These are phyloP conservation scores for Solanum piurae DNA, from an alignment of 257 asterid genomes.

Conservation along the genomic window DNA sequence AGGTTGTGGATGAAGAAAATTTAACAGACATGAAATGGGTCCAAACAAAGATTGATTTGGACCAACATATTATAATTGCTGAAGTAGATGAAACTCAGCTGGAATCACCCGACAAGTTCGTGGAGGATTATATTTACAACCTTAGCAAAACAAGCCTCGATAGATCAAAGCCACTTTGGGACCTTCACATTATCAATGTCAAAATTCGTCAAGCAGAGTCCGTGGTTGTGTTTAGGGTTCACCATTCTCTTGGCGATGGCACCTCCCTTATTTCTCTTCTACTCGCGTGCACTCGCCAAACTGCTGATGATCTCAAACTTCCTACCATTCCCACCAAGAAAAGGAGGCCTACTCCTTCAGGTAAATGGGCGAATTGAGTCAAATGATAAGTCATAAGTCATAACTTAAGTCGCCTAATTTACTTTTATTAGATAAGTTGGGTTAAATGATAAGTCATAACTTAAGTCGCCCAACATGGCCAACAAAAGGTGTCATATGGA, in stretches of 20 bases:
- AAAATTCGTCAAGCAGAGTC: neutral
- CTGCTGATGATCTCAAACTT: neutral
- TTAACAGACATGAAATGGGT: conserved; percentile 23
- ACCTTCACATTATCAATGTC: neutral
- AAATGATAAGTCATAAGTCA: no score
- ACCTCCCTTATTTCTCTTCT: conserved; percentile 4
- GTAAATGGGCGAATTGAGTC: neutral
- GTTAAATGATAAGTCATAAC: neutral
- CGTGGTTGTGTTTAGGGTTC: neutral
- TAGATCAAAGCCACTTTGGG: conserved; percentile 4
- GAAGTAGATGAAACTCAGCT: neutral
- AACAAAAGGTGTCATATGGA: neutral
- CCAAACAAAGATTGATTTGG: conserved; percentile 16
- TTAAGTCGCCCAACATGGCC: neutral
- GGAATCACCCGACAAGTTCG: neutral
- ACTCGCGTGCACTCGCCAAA: conserved; percentile 3
- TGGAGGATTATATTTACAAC: neutral
- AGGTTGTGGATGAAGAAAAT: conserved; percentile 21
- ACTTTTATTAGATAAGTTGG: neutral
- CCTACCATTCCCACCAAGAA: conserved; percentile 9
- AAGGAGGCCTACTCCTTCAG: neutral
- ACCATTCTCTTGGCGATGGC: conserved; percentile 12
- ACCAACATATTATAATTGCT: conserved; percentile 12
- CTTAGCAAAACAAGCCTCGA: neutral
- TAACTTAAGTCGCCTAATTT: no score